Evolutionary conservation across 1,284 basidiomycete genomes (phyloP), one percentile per base, ranked within the genome.

Genomic region (Moesziomyces aphidis): DNA sequence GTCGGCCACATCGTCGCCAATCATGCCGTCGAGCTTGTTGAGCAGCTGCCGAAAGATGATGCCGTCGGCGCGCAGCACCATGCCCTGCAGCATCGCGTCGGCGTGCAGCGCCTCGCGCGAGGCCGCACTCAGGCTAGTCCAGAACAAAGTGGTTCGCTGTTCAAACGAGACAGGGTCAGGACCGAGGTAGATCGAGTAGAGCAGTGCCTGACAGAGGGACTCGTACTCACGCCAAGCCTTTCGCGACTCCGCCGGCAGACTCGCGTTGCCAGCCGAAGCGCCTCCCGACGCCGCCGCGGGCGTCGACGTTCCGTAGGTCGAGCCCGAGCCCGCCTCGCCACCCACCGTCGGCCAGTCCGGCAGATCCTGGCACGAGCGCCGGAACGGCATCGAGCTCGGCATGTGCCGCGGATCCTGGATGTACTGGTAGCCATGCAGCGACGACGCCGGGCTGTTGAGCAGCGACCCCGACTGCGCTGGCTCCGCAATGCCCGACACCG

Each of bases 171-270:
- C 44, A 47, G 55, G 52, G 64, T 73, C 60, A 62, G 64, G 60
- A 36, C 64, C 60, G 50, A 50, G 22, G 59, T 59, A 58, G 31
- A 67, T 55, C 26, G 59, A 58, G 45, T 55, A 47, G 28, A 71
- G 56, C 42, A 61, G 48, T 31, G 61, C 63, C 34, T 62, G 60
- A 55, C 62, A 69, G n/a, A 69, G 50, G 50, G 51, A 57, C 43
- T 66, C 61, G 54, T 65, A 71, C 61, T 71, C 61, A 59, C 61
- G 54, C 73, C 73, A 75, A 34, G 73, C 63, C 45, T 65, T 74
- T 46, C 66, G 61, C 47, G 61, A 50, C 47, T 59, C 26, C 42
- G 61, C 26, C 21, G 52, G 10, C 6, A 31, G 52, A 13, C 60
- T 50, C 5, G 51, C 28, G 52, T 46, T 24, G 44, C 44, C 39